Percentiles rank a stretch among this genome's conserved stretches.
These are phyloP conservation scores for Clavispora asparagi DNA, from an alignment of 805 yeast species.

Conservation along the genomic window DNA sequence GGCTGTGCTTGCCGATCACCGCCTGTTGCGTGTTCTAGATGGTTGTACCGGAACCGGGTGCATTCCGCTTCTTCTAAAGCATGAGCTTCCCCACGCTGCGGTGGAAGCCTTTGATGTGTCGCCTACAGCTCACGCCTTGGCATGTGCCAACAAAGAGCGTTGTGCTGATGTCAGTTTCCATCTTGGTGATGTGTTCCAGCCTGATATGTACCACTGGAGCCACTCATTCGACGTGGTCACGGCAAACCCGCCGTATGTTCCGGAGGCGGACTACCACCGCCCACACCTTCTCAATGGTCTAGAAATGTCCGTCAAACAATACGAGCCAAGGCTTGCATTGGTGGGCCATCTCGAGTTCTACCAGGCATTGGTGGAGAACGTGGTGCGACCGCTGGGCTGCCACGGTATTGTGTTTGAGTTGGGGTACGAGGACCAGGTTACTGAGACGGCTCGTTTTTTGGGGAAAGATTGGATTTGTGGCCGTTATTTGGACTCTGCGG, in stretches of 20 bases:
- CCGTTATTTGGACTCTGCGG: constrained; percentile 44
- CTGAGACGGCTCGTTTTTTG: constrained; percentile 26
- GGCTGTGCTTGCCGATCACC: background rate
- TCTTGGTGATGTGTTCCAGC: background rate
- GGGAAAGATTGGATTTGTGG: constrained; percentile 47
- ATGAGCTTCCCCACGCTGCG: constrained; percentile 13
- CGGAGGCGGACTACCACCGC: constrained; percentile 37
- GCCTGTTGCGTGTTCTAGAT: constrained; percentile 7
- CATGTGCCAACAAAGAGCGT: constrained; percentile 36
- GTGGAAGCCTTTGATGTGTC: constrained; percentile 57
- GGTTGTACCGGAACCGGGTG: constrained; percentile 53
- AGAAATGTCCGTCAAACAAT: constrained; percentile 58
- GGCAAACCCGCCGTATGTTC: constrained; percentile 92
- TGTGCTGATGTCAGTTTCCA: constrained; percentile 4
- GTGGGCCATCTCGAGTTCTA: constrained; percentile 75
- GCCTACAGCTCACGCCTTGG: constrained; percentile 44
- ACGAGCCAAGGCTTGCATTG: constrained; percentile 79
- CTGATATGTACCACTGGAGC: constrained; percentile 10
- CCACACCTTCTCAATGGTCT: constrained; percentile 36
- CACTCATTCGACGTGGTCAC: constrained; percentile 47
- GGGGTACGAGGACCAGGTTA: constrained; percentile 58
- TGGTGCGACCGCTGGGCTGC: constrained; percentile 40
- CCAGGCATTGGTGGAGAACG: constrained; percentile 43
- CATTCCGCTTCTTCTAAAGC: constrained; percentile 51
- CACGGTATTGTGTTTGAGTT: constrained; percentile 70